These are phyloP conservation scores for Asterochloris sp. DNA, from an alignment of 139 green algal genomes.

Conservation along the genomic window DNA sequence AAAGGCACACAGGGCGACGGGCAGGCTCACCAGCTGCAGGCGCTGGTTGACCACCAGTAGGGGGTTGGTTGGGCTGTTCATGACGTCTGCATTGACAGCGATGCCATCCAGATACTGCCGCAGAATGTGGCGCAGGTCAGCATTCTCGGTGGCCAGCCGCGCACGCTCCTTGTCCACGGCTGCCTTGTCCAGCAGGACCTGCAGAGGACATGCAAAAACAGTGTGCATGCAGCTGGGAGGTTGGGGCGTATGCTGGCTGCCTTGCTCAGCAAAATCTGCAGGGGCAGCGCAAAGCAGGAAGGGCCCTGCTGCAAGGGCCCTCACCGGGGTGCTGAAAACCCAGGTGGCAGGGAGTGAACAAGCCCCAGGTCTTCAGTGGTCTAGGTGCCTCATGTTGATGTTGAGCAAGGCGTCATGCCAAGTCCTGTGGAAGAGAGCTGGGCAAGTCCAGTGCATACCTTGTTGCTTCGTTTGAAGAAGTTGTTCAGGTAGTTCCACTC, in stretches of 20 bases:
- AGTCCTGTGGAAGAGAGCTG: background rate
- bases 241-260: too few species aligned
- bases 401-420: background rate
- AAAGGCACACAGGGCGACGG: too few species aligned
- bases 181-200: conserved; percentile 60
- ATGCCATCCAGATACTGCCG: conserved; percentile 75
- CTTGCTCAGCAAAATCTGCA: background rate
- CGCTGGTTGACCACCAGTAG: conserved; percentile 83
- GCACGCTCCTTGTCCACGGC: conserved; percentile 67
- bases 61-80: conserved; percentile 82
- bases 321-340: background rate
- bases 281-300: too few species aligned
- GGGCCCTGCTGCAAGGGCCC: too few species aligned
- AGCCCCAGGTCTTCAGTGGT: too few species aligned
- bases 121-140: conserved; percentile 63
- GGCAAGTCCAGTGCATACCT: conserved; percentile 25
- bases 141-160: conserved; percentile 76
- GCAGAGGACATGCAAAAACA: background rate
- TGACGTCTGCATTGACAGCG: conserved; percentile 70
- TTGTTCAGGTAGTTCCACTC: conserved; percentile 81
- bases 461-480: conserved; percentile 70
- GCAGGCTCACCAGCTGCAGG: conserved; percentile 33
- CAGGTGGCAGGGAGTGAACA: too few species aligned
- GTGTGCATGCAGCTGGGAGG: too few species aligned
- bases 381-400: background rate